These are phyloP conservation scores for Sequoiadendron giganteum DNA, from an alignment of 75 land plant genomes.

Conservation along the genomic window DNA sequence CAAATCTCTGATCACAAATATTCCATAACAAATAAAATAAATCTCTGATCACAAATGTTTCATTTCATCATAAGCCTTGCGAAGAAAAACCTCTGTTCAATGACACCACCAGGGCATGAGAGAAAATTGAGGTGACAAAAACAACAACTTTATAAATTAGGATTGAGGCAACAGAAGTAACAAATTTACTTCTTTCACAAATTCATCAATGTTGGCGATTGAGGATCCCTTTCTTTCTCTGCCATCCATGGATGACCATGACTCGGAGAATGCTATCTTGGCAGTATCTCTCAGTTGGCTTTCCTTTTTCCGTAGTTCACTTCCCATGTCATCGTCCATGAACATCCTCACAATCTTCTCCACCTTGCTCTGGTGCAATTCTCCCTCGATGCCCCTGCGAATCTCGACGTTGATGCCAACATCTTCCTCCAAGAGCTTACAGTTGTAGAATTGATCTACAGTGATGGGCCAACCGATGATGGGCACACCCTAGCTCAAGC, in stretches of 20 bases:
- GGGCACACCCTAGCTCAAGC: slow-evolving; percentile 27
- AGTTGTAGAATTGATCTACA: slow-evolving; percentile 26
- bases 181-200: neutral
- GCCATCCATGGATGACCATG: neutral
- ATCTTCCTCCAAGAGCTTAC: slow-evolving; percentile 32
- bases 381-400: neutral
- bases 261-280: neutral
- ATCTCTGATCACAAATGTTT: too few species aligned
- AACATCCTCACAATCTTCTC: neutral
- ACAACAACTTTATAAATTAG: too few species aligned
- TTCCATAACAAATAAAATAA: too few species aligned
- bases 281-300: neutral
- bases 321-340: slow-evolving; percentile 12
- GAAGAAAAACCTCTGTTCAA: too few species aligned
- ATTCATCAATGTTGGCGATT: neutral
- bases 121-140: too few species aligned
- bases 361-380: neutral
- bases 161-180: too few species aligned
- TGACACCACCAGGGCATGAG: too few species aligned
- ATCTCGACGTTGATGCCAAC: slow-evolving; percentile 30
- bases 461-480: slow-evolving; percentile 26
- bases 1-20: too few species aligned
- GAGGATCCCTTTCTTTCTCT: neutral
- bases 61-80: too few species aligned
- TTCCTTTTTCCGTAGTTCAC: slow-evolving; percentile 10